Conservation (phyloP, 2,329 filamentous ascomycete genomes). For the Eutypa lata region DNA sequence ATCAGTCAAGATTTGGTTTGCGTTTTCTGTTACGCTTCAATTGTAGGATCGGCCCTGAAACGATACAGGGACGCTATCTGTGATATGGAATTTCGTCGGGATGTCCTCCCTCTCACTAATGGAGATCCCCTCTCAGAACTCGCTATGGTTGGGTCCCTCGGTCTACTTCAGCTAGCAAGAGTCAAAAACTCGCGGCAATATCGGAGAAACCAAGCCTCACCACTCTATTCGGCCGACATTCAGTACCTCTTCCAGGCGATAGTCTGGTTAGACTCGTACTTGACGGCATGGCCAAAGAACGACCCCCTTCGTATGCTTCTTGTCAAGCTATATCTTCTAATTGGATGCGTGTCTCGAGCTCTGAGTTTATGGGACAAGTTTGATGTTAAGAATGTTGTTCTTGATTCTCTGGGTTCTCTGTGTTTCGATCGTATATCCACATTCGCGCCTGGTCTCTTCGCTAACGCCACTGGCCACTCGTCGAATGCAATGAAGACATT, state of each 20-base stretch:
- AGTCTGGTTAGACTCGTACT: conserved; percentile 47
- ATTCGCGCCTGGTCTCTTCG: conserved; percentile 43
- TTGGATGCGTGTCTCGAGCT: conserved; percentile 48
- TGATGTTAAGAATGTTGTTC: conserved; percentile 54
- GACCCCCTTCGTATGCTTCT: conserved; percentile 47
- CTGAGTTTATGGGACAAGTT: conserved; percentile 47
- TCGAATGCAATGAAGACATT: conserved; percentile 35
- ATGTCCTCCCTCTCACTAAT: conserved; percentile 4
- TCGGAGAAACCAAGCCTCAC: conserved; percentile 8
- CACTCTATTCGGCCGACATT: conserved; percentile 20
- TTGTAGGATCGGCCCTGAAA: conserved; percentile 16
- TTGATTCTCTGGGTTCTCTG: conserved; percentile 53
- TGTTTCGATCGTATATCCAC: conserved; percentile 55
- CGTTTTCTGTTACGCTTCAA: conserved; percentile 17
- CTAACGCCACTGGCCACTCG: conserved; percentile 10
- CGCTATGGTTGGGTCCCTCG: conserved; percentile 19
- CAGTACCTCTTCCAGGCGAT: conserved; percentile 45
- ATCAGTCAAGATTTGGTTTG: conserved; percentile 9
- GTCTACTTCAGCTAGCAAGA: neutral
- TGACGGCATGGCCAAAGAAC: conserved; percentile 40
- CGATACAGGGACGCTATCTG: conserved; percentile 15
- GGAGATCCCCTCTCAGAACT: conserved; percentile 23
- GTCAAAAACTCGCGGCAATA: neutral
- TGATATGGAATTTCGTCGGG: conserved; percentile 8
- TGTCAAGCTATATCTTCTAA: conserved; percentile 47